Evolutionary conservation across 106 monocot genomes (phyloP).

Genomic region (Dendrobium huoshanense): DNA sequence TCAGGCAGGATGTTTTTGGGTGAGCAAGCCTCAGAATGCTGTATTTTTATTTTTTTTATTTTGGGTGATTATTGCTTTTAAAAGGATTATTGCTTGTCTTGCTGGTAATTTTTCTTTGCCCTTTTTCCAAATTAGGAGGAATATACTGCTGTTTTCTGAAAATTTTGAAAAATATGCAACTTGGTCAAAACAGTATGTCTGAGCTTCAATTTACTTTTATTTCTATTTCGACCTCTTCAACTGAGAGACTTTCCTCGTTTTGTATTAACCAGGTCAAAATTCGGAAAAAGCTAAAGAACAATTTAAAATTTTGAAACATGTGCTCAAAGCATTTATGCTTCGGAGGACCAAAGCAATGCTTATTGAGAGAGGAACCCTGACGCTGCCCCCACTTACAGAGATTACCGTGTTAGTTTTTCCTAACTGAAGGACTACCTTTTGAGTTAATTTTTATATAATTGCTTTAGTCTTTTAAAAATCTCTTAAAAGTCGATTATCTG

Average conservation of each 20-base stretch:
- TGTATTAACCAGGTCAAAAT: slow-evolving; percentile 31
- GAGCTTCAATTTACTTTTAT: not conserved
- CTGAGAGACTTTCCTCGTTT: not conserved
- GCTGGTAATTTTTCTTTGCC: not conserved
- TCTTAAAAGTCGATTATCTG: not conserved
- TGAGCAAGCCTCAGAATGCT: too few species aligned
- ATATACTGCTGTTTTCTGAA: not conserved
- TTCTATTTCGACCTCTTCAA: not conserved
- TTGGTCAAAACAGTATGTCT: not conserved
- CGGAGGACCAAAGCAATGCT: slow-evolving; percentile 86
- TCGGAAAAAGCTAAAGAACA: slow-evolving; percentile 29
- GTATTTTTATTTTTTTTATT: too few species aligned
- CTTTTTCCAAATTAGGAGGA: not conserved
- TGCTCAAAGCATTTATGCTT: slow-evolving; percentile 94
- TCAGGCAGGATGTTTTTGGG: too few species aligned
- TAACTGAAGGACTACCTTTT: not conserved
- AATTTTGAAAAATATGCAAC: not conserved
- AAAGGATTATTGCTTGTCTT: too few species aligned
- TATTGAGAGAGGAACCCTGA: slow-evolving; percentile 60
- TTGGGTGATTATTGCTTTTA: too few species aligned
- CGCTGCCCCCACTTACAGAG: slow-evolving; percentile 82
- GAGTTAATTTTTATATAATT: not conserved
- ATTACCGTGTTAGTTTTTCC: slow-evolving; percentile 68
- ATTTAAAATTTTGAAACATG: slow-evolving; percentile 62
- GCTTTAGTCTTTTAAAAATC: not conserved